These are phyloP conservation scores for Neurospora sp. DNA, from an alignment of 495 filamentous ascomycete genomes.

Conservation along the genomic window DNA sequence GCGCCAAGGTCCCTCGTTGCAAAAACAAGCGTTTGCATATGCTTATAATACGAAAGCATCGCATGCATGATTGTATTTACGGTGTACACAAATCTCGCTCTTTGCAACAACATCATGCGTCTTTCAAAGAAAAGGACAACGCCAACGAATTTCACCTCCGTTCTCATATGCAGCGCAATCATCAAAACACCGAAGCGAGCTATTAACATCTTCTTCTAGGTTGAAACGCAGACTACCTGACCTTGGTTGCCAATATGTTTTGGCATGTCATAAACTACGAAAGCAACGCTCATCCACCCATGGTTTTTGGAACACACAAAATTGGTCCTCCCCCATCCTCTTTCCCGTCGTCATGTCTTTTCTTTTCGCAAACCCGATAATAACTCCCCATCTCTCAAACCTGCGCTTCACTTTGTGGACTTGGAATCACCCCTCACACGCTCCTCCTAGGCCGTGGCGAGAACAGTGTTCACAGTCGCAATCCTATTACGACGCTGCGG, in stretches of 20 bases:
- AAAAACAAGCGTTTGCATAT: background rate
- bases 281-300: background rate
- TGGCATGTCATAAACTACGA: background rate
- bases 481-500: background rate
- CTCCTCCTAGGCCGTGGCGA: background rate
- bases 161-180: too few relatives aligned
- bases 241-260: background rate
- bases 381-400: background rate
- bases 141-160: background rate
- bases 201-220: background rate
- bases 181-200: background rate
- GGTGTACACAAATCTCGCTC: background rate
- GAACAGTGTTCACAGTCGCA: background rate
- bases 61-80: too few relatives aligned
- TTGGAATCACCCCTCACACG: background rate
- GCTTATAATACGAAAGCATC: background rate
- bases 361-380: background rate
- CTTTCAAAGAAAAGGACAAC: background rate
- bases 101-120: background rate
- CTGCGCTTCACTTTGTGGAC: background rate
- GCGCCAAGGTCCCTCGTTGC: background rate
- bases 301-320: background rate
- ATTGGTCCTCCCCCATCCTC: background rate
- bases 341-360: background rate
- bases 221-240: background rate